Conservation (phyloP, 805 yeast genomes). For the Candida boleticola region DNA sequence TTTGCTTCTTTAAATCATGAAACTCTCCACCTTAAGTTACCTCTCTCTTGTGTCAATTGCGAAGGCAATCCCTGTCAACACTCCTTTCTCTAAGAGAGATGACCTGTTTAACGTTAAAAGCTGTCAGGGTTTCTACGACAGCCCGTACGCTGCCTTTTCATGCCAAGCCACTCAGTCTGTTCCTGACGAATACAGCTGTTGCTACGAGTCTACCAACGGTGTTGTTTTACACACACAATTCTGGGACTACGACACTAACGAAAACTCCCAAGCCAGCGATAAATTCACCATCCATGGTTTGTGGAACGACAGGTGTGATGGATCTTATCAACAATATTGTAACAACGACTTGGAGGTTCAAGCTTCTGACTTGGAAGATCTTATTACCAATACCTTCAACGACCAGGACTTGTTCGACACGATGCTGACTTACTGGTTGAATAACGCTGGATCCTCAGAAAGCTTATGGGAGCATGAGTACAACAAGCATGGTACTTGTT, state of each 20-base stretch:
- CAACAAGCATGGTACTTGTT: conserved; percentile 93
- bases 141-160: conserved; percentile 12
- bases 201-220: conserved; percentile 45
- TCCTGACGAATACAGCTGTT: conserved; percentile 6
- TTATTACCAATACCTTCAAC: conserved; percentile 32
- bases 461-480: conserved; percentile 86
- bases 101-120: conserved; percentile 13
- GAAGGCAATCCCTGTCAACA: not conserved
- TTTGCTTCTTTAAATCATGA: too few species aligned
- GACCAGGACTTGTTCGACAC: conserved; percentile 53
- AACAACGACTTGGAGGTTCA: conserved; percentile 55
- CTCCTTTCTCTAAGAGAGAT: not conserved
- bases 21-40: not conserved
- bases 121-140: conserved; percentile 13
- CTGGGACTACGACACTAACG: conserved; percentile 67
- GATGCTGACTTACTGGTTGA: conserved; percentile 71
- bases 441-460: conserved; percentile 65
- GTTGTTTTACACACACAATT: conserved; percentile 81
- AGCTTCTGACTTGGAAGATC: conserved; percentile 46
- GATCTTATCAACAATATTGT: conserved; percentile 79
- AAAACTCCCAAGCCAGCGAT: conserved; percentile 43
- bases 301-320: conserved; percentile 89
- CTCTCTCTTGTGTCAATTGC: not conserved
- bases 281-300: conserved; percentile 80
- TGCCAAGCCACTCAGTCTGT: conserved; percentile 10